phyloP scores from a whole-genome alignment of 805 yeast species.

The Pichia membranifaciens region DNA sequence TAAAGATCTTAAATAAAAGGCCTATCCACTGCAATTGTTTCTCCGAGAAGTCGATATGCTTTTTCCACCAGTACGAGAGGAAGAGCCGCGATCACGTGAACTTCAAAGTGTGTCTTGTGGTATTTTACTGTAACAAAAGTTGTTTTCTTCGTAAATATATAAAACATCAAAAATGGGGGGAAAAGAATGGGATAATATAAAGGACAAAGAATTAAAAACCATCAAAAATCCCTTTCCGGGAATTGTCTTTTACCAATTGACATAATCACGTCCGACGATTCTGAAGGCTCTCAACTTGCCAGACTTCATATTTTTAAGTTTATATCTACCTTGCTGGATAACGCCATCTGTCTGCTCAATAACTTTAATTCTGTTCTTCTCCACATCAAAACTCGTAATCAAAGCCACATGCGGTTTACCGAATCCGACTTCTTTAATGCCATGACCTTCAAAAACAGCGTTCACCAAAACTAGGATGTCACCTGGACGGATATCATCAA shows the following conservation, averaged over 20 bases:
- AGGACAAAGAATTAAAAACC: background rate
- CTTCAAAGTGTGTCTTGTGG: too few species aligned
- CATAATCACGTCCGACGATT: conserved; percentile 62
- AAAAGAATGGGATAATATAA: background rate
- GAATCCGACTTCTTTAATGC: conserved; percentile 48
- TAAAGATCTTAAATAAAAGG: too few species aligned
- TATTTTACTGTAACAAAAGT: too few species aligned
- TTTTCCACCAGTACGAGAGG: too few species aligned
- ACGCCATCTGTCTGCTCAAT: conserved; percentile 50
- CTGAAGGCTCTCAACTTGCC: conserved; percentile 82
- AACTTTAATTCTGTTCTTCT: conserved; percentile 66
- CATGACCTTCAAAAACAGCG: conserved; percentile 67
- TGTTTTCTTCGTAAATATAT: background rate
- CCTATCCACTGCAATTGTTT: too few species aligned
- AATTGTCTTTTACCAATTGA: conserved; percentile 52
- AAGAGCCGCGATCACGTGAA: too few species aligned
- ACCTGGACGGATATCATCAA: conserved; percentile 71
- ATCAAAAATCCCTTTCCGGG: too few species aligned
- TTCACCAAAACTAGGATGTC: conserved; percentile 73
- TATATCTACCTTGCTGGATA: conserved; percentile 56
- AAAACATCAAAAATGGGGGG: background rate
- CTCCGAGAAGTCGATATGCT: too few species aligned
- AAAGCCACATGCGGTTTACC: conserved; percentile 52
- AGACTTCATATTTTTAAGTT: conserved; percentile 62
- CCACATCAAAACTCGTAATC: conserved; percentile 66